Evolutionary conservation across 2,329 filamentous ascomycete genomes (phyloP), one percentile per base, ranked within the genome.

Genomic region (Sporothrix protearum): DNA sequence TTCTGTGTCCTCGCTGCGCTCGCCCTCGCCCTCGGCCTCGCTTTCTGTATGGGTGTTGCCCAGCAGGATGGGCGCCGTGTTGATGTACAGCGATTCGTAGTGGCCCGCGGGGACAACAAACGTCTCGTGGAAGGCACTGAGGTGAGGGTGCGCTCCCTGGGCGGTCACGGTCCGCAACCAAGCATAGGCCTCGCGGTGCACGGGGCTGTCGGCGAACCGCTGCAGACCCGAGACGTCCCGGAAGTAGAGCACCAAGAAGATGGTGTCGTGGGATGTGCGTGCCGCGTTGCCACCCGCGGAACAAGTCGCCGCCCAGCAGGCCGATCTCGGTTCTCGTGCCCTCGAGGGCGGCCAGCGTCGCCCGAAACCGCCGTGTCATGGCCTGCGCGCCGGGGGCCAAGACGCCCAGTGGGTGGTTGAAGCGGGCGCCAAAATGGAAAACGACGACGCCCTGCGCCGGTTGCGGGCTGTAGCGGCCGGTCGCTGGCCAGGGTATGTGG

Each of bases 391-490:
- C 81, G 0, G 86, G 85, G 2, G 80, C 78, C 25, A 87, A 76
- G 9, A 82, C 57, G 3, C 86, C 85, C 0, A 87, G 79, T 0
- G 86, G 85, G 68, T 84, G 83, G 78, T 84, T 84, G 75, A 78
- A 78, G 71, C 83, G 82, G 14, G 80, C 76, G 64, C 83, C 83
- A 16, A 85, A 78, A 75, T 83, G 80, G 77, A 85, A 83, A 70
- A 83, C 81, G 22, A 75, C 74, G 1, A 75, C 14, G 4, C 25
- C 36, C 16, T 51, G 45, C 12, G 0, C 59, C 1, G 66, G 68
- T 7, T 7, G 5, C 1, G 49, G 7, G 0, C 59, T 47, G 16
- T 72, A 71, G 19, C 36, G 49, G 1, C 69, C 71, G 2, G n/a
- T 63, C 2, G 28, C 33, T 2, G 19, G 12, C 0, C 45, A 59